Evolutionary conservation across 257 asterid species (phyloP).

Genomic region (Fraxinus cuspidata): DNA sequence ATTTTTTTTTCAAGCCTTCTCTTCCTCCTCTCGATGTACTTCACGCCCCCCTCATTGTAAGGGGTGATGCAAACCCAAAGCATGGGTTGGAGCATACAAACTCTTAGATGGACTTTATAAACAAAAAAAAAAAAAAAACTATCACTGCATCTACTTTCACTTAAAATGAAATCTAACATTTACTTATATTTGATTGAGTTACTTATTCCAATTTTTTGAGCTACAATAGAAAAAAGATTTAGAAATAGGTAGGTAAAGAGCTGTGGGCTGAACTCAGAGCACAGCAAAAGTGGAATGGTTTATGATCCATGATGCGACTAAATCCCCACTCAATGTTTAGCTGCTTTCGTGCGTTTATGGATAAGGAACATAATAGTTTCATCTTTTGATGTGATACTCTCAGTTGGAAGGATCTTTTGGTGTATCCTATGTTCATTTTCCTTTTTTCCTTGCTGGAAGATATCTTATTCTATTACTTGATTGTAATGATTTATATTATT

Average conservation of each 20-base stretch:
- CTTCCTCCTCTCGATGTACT: background rate
- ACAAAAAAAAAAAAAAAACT: too few species aligned
- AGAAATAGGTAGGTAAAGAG: background rate
- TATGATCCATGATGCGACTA: background rate
- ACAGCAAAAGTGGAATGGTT: background rate
- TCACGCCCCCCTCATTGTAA: background rate
- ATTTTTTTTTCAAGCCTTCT: too few species aligned
- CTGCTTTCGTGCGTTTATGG: background rate
- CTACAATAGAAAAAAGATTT: background rate
- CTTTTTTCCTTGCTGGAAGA: background rate
- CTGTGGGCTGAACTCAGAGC: background rate
- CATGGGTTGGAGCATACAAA: background rate
- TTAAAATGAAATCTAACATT: background rate
- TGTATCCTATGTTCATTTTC: background rate
- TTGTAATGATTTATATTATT: background rate
- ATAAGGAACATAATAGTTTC: background rate
- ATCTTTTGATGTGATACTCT: background rate
- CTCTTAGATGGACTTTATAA: background rate
- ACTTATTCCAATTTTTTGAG: background rate
- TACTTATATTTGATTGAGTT: background rate
- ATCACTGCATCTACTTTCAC: background rate
- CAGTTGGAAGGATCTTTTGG: background rate
- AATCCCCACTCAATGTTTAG: background rate
- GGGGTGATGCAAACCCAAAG: background rate
- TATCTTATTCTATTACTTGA: background rate